A percentile compares a stretch with the other conserved stretches of the same genome.
These are phyloP conservation scores for Testicularia cyperi DNA, from an alignment of 1,284 basidiomycete genomes.

Conservation along the genomic window DNA sequence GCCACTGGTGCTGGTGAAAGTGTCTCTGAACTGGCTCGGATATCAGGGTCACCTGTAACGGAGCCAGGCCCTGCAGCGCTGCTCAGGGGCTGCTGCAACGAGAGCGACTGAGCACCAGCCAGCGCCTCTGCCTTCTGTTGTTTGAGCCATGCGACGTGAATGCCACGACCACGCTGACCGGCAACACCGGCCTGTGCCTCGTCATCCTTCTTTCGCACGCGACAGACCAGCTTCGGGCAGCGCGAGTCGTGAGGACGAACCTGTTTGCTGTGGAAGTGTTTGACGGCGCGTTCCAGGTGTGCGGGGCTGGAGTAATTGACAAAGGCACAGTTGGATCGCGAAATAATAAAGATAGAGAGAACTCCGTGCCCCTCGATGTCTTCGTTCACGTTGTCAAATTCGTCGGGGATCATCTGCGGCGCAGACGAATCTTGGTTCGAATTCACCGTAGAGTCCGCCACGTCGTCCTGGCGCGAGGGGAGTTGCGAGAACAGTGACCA, in stretches of 20 bases:
- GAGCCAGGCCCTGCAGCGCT: neutral
- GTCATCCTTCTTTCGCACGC: slow-evolving; percentile 80
- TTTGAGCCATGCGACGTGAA: slow-evolving; percentile 75
- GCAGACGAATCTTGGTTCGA: neutral
- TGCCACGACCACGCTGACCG: slow-evolving; percentile 79
- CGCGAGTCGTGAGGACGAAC: slow-evolving; percentile 71
- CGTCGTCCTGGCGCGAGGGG: neutral
- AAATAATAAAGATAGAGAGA: slow-evolving; percentile 85
- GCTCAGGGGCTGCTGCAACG: neutral
- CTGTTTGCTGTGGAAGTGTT: slow-evolving; percentile 71
- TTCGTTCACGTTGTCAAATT: slow-evolving; percentile 1
- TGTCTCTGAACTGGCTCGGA: too few species aligned
- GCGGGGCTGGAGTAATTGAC: slow-evolving; percentile 76
- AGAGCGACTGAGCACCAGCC: too few species aligned
- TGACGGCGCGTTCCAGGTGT: slow-evolving; percentile 71
- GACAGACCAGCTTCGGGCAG: slow-evolving; percentile 79
- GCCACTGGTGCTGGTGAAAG: neutral
- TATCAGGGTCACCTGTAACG: neutral
- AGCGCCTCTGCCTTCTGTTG: slow-evolving; percentile 61
- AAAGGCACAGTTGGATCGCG: slow-evolving; percentile 88
- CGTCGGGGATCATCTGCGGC: too few species aligned
- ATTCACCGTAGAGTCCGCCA: too few species aligned
- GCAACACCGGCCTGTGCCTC: slow-evolving; percentile 87
- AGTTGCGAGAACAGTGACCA: slow-evolving; percentile 73
- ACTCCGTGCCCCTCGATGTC: slow-evolving; percentile 66